Evolutionary conservation across 345 rosid species (phyloP), one percentile per base, ranked within the genome.

Genomic region (Ricinus communis): DNA sequence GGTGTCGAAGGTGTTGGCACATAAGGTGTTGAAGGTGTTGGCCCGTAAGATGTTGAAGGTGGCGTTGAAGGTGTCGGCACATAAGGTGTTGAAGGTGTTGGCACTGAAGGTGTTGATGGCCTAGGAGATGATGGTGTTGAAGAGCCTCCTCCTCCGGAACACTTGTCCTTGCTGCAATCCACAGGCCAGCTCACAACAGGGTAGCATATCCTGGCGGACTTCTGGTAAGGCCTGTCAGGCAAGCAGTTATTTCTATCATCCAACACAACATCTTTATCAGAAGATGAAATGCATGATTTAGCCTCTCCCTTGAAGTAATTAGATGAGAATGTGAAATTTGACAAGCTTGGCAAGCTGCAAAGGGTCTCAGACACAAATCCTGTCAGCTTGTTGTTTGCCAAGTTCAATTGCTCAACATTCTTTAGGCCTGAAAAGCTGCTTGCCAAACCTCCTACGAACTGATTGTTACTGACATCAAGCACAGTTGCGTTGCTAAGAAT

Each of bases 141-240:
- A 43, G 11, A 12, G 47, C 47, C 47, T 0, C 76, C 47, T 0
- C 76, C 80, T 9, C 80, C 69, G 21, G 74, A 63, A n/a, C 89
- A 85, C 52, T 72, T 66, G 22, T 82, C 87, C 72, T 84, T 85
- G 78, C 87, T 90, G 58, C 98, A 93, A 71, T 93, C 96, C 4
- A 90, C 86, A 0, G 89, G 90, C 12, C 67, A 72, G 25, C 76
- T 86, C 49, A 85, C 79, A 55, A 87, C 85, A 0, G 85, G 82
- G 12, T 75, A 31, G 63, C 96, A 93, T 59, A 50, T 68, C 49
- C 69, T 81, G 0, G 76, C 36, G 0, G 76, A 36, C 65, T 78
- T 83, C 72, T 90, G 98, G 1, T 57, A 57, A 15, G 88, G 85
- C 69, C 88, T 66, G 16, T 75, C 82, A 4, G 75, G 72, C 62